Evolutionary conservation across 257 asterid genomes (phyloP).

Genomic region (Lycium ferocissimum): DNA sequence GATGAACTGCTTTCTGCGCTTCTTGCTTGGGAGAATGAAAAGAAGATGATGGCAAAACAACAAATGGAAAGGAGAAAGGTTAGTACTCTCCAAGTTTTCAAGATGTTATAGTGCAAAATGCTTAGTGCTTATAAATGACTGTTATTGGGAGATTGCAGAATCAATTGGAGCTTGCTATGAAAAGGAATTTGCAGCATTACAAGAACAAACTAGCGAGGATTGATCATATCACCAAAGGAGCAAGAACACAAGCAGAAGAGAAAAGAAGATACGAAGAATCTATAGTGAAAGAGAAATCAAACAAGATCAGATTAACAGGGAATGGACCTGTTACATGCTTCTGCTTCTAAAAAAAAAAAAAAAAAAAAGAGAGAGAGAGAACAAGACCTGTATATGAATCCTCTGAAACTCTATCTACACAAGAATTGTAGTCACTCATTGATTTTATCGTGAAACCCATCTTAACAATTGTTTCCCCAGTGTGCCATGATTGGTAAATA

Average conservation of each 20-base stretch:
- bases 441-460: background rate
- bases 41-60: conserved; percentile 53
- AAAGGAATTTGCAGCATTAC: conserved; percentile 64
- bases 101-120: background rate
- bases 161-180: conserved; percentile 52
- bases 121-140: background rate
- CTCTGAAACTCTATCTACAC: background rate
- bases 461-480: background rate
- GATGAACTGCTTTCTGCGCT: conserved; percentile 53
- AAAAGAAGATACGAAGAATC: conserved; percentile 56
- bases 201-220: conserved; percentile 60
- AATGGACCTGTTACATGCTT: conserved; percentile 51
- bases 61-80: conserved; percentile 71
- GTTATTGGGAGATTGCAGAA: conserved; percentile 39
- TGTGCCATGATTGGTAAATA: background rate
- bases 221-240: conserved; percentile 56
- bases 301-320: conserved; percentile 54
- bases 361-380: background rate
- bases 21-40: conserved; percentile 67
- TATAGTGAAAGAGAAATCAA: conserved; percentile 54
- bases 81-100: background rate
- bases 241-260: conserved; percentile 59
- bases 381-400: background rate
- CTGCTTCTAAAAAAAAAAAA: conserved; percentile 47
- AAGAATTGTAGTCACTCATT: background rate